Evolutionary conservation across 2,329 filamentous ascomycete species (phyloP).

Genomic region (Torrubiella hemipterigena): DNA sequence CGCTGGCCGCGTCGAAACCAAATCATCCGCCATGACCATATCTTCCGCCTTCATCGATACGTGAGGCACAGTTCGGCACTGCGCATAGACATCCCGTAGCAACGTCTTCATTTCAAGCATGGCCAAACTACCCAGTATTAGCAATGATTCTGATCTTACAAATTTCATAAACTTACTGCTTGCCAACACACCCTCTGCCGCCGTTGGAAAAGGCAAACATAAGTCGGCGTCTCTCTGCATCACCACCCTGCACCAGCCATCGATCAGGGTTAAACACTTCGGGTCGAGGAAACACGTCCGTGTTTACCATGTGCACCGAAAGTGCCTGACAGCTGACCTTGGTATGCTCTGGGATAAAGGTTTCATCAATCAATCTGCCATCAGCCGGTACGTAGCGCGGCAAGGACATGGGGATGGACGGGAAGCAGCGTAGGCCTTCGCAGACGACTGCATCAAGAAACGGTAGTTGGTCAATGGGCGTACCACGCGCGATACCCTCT

Average conservation of each 20-base stretch:
- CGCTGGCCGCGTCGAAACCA: slow-evolving; percentile 52
- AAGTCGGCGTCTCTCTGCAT: slow-evolving; percentile 52
- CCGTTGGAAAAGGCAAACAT: slow-evolving; percentile 58
- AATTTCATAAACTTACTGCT: slow-evolving; percentile 41
- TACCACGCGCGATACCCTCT: slow-evolving; percentile 22
- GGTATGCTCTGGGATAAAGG: slow-evolving; percentile 37
- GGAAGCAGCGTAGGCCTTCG: slow-evolving; percentile 50
- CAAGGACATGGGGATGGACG: slow-evolving; percentile 56
- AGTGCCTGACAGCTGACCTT: slow-evolving; percentile 51
- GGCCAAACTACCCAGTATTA: slow-evolving; percentile 30
- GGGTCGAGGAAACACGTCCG: slow-evolving; percentile 63
- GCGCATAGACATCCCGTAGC: slow-evolving; percentile 48
- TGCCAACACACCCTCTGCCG: slow-evolving; percentile 53
- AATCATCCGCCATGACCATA: slow-evolving; percentile 56
- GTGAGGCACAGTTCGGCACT: slow-evolving; percentile 43
- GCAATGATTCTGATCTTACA: slow-evolving; percentile 10
- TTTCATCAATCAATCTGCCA: slow-evolving; percentile 43
- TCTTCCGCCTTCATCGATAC: slow-evolving; percentile 36
- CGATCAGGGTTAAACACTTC: slow-evolving; percentile 70
- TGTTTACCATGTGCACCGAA: slow-evolving; percentile 46
- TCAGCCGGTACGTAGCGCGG: slow-evolving; percentile 44
- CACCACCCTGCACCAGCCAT: slow-evolving; percentile 66
- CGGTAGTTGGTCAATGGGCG: slow-evolving; percentile 34
- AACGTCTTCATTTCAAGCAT: slow-evolving; percentile 57
- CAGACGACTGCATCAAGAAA: slow-evolving; percentile 53